Conservation (phyloP, 139 green algal species). For the Yamagishiella unicocca region DNA sequence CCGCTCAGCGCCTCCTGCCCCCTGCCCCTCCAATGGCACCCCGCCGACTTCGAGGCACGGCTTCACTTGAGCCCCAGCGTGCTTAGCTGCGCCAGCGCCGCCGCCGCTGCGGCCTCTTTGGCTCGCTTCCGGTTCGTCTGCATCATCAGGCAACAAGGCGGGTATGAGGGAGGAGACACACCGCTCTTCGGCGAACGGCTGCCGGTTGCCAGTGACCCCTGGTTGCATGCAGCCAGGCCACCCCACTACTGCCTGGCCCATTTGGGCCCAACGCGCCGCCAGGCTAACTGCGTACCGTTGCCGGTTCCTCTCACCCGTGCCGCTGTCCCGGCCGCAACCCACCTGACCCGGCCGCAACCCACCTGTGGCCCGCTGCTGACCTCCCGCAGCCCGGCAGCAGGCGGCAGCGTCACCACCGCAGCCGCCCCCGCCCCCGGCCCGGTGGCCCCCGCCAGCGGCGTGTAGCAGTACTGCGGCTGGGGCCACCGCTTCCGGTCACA, state of each 20-base stretch:
- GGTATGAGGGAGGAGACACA: background rate
- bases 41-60: no score
- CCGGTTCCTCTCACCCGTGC: no score
- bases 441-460: background rate
- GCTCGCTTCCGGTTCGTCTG: conserved; percentile 40
- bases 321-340: background rate
- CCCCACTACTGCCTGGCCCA: no score
- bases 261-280: no score
- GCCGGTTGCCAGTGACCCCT: no score
- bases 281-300: no score
- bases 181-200: background rate
- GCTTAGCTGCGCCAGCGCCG: conserved; percentile 38
- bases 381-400: conserved; percentile 1
- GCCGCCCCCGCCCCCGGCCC: background rate
- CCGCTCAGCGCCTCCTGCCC: no score
- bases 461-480: conserved; percentile 47
- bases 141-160: background rate
- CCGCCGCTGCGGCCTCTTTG: conserved; percentile 38
- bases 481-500: conserved; percentile 44
- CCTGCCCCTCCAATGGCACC: no score
- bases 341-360: background rate
- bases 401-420: conserved; percentile 11
- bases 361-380: conserved; percentile 36
- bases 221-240: no score
- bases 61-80: conserved; percentile 28